Evolutionary conservation across 352 stramenopile genomes (phyloP).

Genomic region (Pythium aristosporum): DNA sequence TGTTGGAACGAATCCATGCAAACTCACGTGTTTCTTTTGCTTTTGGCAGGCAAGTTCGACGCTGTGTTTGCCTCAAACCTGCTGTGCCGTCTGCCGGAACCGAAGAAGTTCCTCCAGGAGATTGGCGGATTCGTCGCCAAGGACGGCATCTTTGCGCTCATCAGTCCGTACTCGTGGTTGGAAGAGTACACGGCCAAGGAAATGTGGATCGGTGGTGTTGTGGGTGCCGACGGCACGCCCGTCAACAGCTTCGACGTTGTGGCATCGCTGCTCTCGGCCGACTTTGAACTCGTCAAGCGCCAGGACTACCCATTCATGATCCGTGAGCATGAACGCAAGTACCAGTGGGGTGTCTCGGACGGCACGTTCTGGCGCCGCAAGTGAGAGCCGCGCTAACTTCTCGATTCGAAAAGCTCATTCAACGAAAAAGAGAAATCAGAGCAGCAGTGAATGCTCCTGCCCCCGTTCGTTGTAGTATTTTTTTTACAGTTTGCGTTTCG

Average conservation of each 20-base stretch:
- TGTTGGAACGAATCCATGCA: background rate
- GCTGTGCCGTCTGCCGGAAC: constrained; percentile 94
- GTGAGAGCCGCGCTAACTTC: constrained; percentile 9
- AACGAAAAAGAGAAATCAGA: background rate
- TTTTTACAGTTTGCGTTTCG: constrained; percentile 31
- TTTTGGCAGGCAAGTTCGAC: constrained; percentile 85
- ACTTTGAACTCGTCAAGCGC: constrained; percentile 82
- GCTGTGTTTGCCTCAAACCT: constrained; percentile 95
- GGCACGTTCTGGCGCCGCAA: constrained; percentile 85
- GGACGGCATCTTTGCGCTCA: constrained; percentile 92
- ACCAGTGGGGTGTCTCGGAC: constrained; percentile 90
- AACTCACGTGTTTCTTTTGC: background rate
- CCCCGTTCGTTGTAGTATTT: constrained; percentile 15
- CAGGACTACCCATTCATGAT: constrained; percentile 91
- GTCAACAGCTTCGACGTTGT: constrained; percentile 75
- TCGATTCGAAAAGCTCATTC: background rate
- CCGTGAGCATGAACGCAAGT: constrained; percentile 92
- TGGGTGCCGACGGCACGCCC: constrained; percentile 38
- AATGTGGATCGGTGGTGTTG: constrained; percentile 80
- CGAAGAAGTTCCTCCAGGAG: constrained; percentile 85
- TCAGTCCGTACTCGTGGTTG: constrained; percentile 97
- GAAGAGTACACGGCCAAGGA: constrained; percentile 94
- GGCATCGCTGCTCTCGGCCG: constrained; percentile 41
- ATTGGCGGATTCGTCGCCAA: constrained; percentile 87
- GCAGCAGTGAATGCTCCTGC: constrained; percentile 14